These are phyloP conservation scores for Metschnikowia corniflorae DNA, from an alignment of 805 yeast genomes.

Conservation along the genomic window DNA sequence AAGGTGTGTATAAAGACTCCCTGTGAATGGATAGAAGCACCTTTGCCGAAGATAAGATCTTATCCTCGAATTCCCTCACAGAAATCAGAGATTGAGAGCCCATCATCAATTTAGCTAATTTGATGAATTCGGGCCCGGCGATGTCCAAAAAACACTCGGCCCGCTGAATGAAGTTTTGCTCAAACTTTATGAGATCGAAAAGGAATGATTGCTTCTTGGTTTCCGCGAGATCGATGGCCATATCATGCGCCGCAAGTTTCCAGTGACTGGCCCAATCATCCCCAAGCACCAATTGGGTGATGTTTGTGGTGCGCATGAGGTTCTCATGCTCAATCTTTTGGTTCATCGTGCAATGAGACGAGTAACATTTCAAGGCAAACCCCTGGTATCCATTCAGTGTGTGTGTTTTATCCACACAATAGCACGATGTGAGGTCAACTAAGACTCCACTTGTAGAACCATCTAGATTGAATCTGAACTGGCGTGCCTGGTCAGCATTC, in stretches of 20 bases:
- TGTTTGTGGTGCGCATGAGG: slow-evolving; percentile 19
- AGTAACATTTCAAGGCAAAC: slow-evolving; percentile 23
- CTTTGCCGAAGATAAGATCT: slow-evolving; percentile 54
- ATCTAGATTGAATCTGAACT: slow-evolving; percentile 8
- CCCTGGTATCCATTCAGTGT: slow-evolving; percentile 2
- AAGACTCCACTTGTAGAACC: slow-evolving; percentile 38
- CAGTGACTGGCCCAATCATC: slow-evolving; percentile 66
- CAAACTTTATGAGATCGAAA: slow-evolving; percentile 70
- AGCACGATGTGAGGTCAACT: slow-evolving; percentile 45
- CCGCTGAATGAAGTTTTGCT: slow-evolving; percentile 65
- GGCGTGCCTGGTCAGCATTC: not conserved
- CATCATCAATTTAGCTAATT: slow-evolving; percentile 24
- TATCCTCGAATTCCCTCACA: slow-evolving; percentile 50
- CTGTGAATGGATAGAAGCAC: slow-evolving; percentile 56
- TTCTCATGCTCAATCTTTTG: slow-evolving; percentile 17
- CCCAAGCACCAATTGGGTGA: slow-evolving; percentile 28
- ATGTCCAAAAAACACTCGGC: slow-evolving; percentile 58
- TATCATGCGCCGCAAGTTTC: slow-evolving; percentile 54
- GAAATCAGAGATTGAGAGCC: slow-evolving; percentile 17
- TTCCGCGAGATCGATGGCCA: slow-evolving; percentile 47
- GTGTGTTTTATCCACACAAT: slow-evolving; percentile 29
- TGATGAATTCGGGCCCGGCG: slow-evolving; percentile 40
- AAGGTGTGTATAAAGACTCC: slow-evolving; percentile 51
- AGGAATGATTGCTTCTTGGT: slow-evolving; percentile 69
- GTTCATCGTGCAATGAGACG: slow-evolving; percentile 32